A percentile compares a stretch with the other conserved stretches of the same genome.
Evolutionary conservation across 805 yeast species (phyloP).

Genomic region (Wickerhamiella hasegawae): DNA sequence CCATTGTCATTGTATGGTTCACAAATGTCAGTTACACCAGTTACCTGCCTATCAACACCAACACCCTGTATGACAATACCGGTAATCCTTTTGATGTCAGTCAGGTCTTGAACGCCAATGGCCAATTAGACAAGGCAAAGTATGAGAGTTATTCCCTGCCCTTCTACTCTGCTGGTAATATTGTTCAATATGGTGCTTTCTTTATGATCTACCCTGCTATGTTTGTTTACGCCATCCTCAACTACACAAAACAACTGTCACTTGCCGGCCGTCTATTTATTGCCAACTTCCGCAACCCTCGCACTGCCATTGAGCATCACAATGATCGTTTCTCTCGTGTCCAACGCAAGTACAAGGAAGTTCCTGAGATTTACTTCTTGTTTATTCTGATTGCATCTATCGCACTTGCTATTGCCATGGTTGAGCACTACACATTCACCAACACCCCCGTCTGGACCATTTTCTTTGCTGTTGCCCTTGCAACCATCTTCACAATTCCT

Average conservation of each 20-base stretch:
- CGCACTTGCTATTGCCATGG: constrained; percentile 30
- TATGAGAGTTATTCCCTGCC: constrained; percentile 48
- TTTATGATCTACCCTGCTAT: constrained; percentile 42
- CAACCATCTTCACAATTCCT: constrained; percentile 36
- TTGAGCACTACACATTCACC: constrained; percentile 21
- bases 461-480: constrained; percentile 35
- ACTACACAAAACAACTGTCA: constrained; percentile 18
- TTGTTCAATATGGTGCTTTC: constrained; percentile 40
- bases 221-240: constrained; percentile 31
- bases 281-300: constrained; percentile 6
- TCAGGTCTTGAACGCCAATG: constrained; percentile 30
- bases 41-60: constrained; percentile 37
- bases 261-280: constrained; percentile 12
- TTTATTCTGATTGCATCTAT: constrained; percentile 28
- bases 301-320: constrained; percentile 19
- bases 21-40: constrained; percentile 35
- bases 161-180: constrained; percentile 46
- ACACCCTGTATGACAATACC: constrained; percentile 25
- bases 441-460: constrained; percentile 48
- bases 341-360: constrained; percentile 46
- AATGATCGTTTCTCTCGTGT: constrained; percentile 41
- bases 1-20: constrained; percentile 24
- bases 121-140: constrained; percentile 29
- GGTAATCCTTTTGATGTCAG: constrained; percentile 31
- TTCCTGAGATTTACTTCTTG: constrained; percentile 64